Conservation (phyloP, 2,329 filamentous ascomycete genomes). For the Sphaceloma murrayae region DNA sequence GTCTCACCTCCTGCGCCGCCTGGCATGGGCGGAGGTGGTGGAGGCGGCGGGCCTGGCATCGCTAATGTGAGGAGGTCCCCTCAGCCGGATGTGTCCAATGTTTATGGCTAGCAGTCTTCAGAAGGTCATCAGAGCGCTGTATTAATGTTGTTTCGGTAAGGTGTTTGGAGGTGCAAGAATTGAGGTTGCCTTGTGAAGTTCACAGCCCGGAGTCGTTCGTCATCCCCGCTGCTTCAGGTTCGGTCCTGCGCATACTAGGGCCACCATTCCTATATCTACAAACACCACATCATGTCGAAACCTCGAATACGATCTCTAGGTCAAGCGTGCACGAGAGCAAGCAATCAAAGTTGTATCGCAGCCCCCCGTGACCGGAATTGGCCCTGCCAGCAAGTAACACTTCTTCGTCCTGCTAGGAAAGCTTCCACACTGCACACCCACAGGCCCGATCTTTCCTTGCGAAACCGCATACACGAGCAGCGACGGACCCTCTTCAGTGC, state of each 20-base stretch:
- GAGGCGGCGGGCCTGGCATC: conserved; percentile 56
- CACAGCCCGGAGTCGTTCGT: conserved; percentile 12
- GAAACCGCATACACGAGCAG: not conserved
- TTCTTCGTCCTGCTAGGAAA: no score
- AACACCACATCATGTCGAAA: not conserved
- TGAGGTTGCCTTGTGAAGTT: conserved; percentile 11
- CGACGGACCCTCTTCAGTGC: not conserved
- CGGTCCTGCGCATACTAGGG: no score
- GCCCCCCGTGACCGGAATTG: no score
- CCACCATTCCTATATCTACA: no score
- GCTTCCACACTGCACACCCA: not conserved
- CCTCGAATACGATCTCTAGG: not conserved
- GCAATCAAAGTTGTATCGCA: no score
- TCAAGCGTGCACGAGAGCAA: not conserved
- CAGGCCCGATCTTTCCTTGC: not conserved
- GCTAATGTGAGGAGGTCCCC: conserved; percentile 6
- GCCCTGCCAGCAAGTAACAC: no score
- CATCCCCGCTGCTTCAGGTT: conserved; percentile 9
- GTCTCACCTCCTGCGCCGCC: conserved; percentile 44
- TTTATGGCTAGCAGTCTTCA: no score
- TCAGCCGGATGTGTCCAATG: no score
- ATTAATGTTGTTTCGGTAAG: conserved; percentile 4
- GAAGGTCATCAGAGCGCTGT: no score
- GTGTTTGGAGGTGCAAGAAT: conserved; percentile 3
- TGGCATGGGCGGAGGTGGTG: conserved; percentile 52